A percentile compares a stretch with the other conserved stretches of the same genome.
Evolutionary conservation across 129 eudicot genomes (phyloP).

Genomic region (Escallonia herrerae): DNA sequence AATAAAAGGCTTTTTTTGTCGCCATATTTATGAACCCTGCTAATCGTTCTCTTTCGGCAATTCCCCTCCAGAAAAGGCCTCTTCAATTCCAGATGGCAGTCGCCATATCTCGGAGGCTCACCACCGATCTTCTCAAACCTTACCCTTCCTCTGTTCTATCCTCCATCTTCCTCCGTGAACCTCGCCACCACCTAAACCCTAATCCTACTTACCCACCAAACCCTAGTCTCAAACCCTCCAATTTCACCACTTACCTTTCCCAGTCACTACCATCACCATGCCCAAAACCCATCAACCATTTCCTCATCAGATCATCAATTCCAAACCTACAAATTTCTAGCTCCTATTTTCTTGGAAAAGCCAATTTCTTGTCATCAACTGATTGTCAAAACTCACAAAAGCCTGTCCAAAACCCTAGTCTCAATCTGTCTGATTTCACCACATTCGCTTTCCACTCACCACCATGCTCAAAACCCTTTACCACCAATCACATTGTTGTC

Average conservation of each 20-base stretch:
- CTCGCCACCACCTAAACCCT: not conserved
- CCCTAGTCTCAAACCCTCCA: slow-evolving; percentile 8
- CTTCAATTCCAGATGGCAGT: slow-evolving; percentile 15
- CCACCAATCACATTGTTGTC: no score
- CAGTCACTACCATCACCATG: not conserved
- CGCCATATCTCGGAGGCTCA: slow-evolving; percentile 25
- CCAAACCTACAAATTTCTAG: not conserved
- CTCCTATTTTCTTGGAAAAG: no score
- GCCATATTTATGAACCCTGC: no score
- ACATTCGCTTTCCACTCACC: not conserved
- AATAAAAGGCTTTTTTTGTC: no score
- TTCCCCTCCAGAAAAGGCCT: not conserved
- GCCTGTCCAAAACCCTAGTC: slow-evolving; percentile 8
- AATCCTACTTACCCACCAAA: not conserved
- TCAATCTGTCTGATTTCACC: not conserved
- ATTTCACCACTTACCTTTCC: not conserved
- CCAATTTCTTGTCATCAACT: no score
- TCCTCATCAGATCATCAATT: slow-evolving; percentile 11
- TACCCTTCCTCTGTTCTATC: not conserved
- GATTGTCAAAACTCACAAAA: no score
- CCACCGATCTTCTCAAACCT: slow-evolving; percentile 11
- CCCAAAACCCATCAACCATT: slow-evolving; percentile 8
- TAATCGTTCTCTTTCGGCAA: no score
- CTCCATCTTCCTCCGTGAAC: not conserved
- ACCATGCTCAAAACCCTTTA: no score